phyloP scores from a whole-genome alignment of 106 monocot species.

The Iris macrosiphon region DNA sequence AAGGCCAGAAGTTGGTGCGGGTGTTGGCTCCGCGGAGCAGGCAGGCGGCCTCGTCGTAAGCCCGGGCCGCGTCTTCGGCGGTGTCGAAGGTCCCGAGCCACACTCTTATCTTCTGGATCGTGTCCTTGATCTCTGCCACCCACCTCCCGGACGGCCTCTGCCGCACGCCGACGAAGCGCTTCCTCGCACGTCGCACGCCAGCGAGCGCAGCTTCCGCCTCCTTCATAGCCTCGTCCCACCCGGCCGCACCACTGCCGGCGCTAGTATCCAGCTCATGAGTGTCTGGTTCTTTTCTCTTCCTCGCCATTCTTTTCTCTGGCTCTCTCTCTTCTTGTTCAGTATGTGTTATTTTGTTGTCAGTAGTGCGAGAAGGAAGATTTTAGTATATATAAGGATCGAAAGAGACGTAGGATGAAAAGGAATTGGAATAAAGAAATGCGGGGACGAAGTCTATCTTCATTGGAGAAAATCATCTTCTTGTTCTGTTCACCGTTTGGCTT shows the following conservation, averaged over 20 bases:
- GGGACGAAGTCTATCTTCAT: neutral
- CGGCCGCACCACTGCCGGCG: neutral
- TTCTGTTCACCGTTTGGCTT: neutral
- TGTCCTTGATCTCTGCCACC: slow-evolving; percentile 41
- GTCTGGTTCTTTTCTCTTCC: slow-evolving; percentile 18
- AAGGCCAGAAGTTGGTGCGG: slow-evolving; percentile 25
- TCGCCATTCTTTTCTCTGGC: slow-evolving; percentile 4
- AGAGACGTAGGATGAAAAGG: neutral
- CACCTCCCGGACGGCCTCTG: slow-evolving; percentile 33
- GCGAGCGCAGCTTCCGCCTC: neutral
- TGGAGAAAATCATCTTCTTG: slow-evolving; percentile 7
- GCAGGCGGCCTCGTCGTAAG: slow-evolving; percentile 36
- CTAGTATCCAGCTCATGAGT: neutral
- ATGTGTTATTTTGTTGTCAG: neutral
- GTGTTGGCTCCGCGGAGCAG: slow-evolving; percentile 33
- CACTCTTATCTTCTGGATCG: slow-evolving; percentile 35
- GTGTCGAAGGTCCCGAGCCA: slow-evolving; percentile 59
- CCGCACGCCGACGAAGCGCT: slow-evolving; percentile 26
- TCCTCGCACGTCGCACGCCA: slow-evolving; percentile 14
- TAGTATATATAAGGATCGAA: neutral
- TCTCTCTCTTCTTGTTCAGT: neutral
- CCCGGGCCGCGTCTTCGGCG: slow-evolving; percentile 34
- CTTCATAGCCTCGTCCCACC: neutral
- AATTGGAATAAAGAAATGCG: neutral
- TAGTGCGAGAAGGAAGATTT: neutral